A percentile compares a stretch with the other conserved stretches of the same genome.
Evolutionary conservation across 2,329 filamentous ascomycete genomes (phyloP).

Genomic region (Stemphylium vesicarium): DNA sequence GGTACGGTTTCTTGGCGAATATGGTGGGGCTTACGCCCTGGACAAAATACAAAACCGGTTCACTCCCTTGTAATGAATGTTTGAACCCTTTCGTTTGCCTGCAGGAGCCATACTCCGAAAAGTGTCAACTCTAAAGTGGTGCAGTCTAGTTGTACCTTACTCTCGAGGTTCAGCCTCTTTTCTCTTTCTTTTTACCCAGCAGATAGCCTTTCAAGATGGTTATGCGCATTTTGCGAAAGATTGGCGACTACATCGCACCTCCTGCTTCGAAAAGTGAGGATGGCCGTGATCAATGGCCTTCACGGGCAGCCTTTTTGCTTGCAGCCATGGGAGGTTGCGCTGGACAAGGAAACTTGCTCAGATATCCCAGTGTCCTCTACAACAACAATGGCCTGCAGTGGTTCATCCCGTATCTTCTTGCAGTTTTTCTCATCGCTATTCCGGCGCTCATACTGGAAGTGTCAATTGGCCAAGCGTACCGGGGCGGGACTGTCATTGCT

Average conservation of each 20-base stretch:
- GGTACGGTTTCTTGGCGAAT: constrained; percentile 23
- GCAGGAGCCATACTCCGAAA: neutral
- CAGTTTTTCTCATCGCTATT: constrained; percentile 63
- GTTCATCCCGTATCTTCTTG: constrained; percentile 65
- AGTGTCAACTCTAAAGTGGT: neutral
- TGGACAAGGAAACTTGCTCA: constrained; percentile 64
- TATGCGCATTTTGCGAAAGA: constrained; percentile 29
- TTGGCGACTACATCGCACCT: constrained; percentile 44
- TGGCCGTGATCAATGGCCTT: constrained; percentile 62
- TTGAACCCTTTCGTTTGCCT: neutral
- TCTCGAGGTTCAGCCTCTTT: constrained; percentile 2
- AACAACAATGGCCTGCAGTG: constrained; percentile 67
- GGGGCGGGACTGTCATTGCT: constrained; percentile 62
- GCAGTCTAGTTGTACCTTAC: neutral
- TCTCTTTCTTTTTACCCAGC: neutral
- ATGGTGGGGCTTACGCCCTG: constrained; percentile 13
- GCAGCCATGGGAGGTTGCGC: constrained; percentile 66
- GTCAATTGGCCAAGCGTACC: constrained; percentile 60
- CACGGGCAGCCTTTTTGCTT: constrained; percentile 61
- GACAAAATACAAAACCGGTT: constrained; percentile 25
- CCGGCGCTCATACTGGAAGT: constrained; percentile 64
- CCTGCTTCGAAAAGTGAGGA: constrained; percentile 46
- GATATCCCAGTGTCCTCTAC: constrained; percentile 65
- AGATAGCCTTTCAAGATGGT: constrained; percentile 10
- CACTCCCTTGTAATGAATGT: neutral